Base-by-base conservation (phyloP, 2,329 filamentous ascomycete genomes). In the Alternaria tenuissima region DNA sequence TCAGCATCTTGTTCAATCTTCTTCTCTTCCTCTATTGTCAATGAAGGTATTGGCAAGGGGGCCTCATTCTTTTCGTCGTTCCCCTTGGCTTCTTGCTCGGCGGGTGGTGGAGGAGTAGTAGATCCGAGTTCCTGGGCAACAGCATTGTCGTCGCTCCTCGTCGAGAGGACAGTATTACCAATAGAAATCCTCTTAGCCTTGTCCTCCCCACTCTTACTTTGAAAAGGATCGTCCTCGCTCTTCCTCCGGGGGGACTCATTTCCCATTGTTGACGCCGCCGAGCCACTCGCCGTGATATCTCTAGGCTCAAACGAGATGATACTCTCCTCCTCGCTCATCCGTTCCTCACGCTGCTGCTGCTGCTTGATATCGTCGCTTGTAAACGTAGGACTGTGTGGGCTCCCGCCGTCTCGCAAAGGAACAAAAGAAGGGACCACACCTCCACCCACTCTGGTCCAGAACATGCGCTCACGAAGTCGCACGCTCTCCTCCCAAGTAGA, bases 401-500 rank as follows among this genome's bases (percentile, higher is more conserved):
- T 68, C 22, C 22, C 22, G 47, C 73, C 67, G 44, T 75, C 68
- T 66, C 78, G 63, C 44, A 72, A 63, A 9, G 71, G 70, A 41
- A 81, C 65, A 52, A 82, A 82, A 12, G 86, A 83, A 1, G 94
- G 95, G 12, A 98, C 81, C 2, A 99, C 93, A 14, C 95, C 95
- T 28, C 94, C 95, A 26, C 94, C 94, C 53, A 99, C 88, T 56
- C 95, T 87, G 52, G 92, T 88, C 95, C 95, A 99, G 76, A 99
- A 99, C 91, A 99, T 97, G 69, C 94, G 89, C 77, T 99, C 95
- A 52, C 95, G 86, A 48, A 98, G 80, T 30, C 91, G 88, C 11
- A 97, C 91, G 58, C 93, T 93, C 81, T 99, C 95, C 75, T 98
- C 94, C 95, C 95, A 99, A 0, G 93, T 93, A 28, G 88, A 87